phyloP scores from a whole-genome alignment of 257 asterid genomes.

The Solanum sitiens region DNA sequence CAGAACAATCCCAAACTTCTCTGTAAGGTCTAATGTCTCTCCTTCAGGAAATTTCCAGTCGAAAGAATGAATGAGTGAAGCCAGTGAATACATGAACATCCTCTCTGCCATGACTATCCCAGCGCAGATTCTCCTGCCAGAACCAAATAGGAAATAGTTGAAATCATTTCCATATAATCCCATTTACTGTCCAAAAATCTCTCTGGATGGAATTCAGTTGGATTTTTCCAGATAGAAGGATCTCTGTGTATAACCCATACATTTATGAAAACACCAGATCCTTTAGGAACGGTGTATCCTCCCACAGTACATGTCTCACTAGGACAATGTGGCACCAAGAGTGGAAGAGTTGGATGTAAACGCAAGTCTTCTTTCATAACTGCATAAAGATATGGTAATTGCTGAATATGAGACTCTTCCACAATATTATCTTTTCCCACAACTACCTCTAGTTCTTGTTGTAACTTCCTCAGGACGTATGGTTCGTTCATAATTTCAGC shows the following conservation, averaged over 20 bases:
- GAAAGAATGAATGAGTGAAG: conserved; percentile 50
- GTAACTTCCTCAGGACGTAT: conserved; percentile 20
- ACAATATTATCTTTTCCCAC: conserved; percentile 30
- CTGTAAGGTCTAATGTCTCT: conserved; percentile 26
- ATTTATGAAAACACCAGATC: conserved; percentile 45
- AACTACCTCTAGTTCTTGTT: conserved; percentile 34
- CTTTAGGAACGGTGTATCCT: conserved; percentile 40
- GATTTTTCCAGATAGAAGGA: conserved; percentile 33
- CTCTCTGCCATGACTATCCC: conserved; percentile 61
- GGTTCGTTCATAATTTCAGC: conserved; percentile 62
- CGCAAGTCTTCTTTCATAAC: conserved; percentile 48
- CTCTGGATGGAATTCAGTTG: conserved; percentile 37
- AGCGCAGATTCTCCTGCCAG: conserved; percentile 39
- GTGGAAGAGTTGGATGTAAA: conserved; percentile 51
- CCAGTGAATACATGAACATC: conserved; percentile 43
- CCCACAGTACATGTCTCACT: conserved; percentile 30
- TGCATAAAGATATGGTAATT: conserved; percentile 39
- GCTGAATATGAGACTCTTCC: conserved; percentile 42
- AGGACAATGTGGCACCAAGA: conserved; percentile 63
- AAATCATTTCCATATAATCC: conserved; percentile 50
- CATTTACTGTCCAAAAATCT: conserved; percentile 33
- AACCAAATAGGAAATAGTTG: conserved; percentile 53
- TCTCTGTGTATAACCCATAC: conserved; percentile 65
- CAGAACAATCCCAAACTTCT: conserved; percentile 58
- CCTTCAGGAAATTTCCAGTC: conserved; percentile 34